Base-by-base conservation (phyloP, 352 stramenopile species). In the Pythium aquatile region DNA sequence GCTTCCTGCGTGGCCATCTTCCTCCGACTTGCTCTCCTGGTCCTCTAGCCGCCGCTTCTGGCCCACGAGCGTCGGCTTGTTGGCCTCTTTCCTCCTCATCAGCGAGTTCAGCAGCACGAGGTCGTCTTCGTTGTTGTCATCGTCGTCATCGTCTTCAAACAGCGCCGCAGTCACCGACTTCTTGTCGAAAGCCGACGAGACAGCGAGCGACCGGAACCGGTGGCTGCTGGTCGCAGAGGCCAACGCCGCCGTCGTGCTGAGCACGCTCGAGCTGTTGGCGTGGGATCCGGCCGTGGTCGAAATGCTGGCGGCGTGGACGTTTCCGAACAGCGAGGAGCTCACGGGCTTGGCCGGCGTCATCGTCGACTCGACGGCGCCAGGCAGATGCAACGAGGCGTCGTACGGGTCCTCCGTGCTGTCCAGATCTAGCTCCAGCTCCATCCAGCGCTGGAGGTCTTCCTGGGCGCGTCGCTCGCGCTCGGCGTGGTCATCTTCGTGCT, bases 131-230 rank as follows among this genome's bases (percentile, higher is more conserved):
- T 60, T 42, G 14, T 65, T 55, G 16, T 72, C 64, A 14, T 70
- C 64, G 0, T 63, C 74, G 39, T 83, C 70, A 40, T 88, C 72
- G 24, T 87, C 71, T 6, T 80, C 73, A 65, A 85, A 78, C 10
- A 87, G 63, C 28, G 78, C 72, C 8, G 78, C 74, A 8, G 79
- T 85, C 11, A 78, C 75, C 29, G 78, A 80, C 63, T 80, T 85
- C 55, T 78, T 78, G 57, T 69, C 70, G 24, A 75, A 64, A 32
- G 66, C 66, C 56, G 66, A 70, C 4, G 61, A 54, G 3, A 30
- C 52, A n/a, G 49, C 44, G 14, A 66, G 39, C 24, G 60, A 57
- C 32, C 60, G 67, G 44, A 65, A 57, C 40, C 69, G 69, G 58
- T 53, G 55, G 24, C 17, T 58, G 37, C 17, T 58, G 0, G 54